Evolutionary conservation across 192 early-diverging fungal species (phyloP), one percentile per base, ranked within the genome.

Genomic region (Diversispora eburnea): DNA sequence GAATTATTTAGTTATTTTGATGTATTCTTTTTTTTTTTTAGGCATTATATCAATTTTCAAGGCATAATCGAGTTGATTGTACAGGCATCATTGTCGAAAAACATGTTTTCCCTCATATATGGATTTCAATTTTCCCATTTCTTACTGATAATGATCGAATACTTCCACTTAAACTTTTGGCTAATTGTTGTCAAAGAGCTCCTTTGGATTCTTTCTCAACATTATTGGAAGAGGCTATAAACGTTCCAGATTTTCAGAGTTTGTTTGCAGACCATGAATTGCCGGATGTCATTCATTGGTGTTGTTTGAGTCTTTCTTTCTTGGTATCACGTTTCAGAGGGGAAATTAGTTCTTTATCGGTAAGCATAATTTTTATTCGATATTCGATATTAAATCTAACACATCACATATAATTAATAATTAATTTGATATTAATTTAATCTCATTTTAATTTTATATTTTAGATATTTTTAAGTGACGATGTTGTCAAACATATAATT

Each of bases 11-110:
- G 25, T 33, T 58, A 58, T 25, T 58, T 17, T 3, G 17, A 58
- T 55, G 17, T 10, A 17, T 58, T 25, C 8, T 20, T 58, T 25
- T 9, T 20, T 58, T 25, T 9, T 25, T 58, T 59, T 59, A 59
- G 57, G 60, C 60, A 41, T 62, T 62, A 39, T 62, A 62, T 62
- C 10, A 62, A 17, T 62, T 62, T 62, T 62, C 60, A 43, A 62
- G 41, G 17, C 60, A 22, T 5, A 41, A 22, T 42, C 39, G 12
- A 17, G 41, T 62, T 15, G 39, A 62, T 41, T 62, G 60, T 43
- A 41, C 60, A 43, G 33, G 39, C 12, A 41, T 15, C 39, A 62
- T 62, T 6, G 39, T 62, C 6, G 41, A 62, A 15, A 33, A 41
- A 43, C 13, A 41, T 62, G 60, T 62, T 33, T 41, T 62, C 39